Evolutionary conservation across 2,329 filamentous ascomycete species (phyloP).

Genomic region (Westerdykella ornata): DNA sequence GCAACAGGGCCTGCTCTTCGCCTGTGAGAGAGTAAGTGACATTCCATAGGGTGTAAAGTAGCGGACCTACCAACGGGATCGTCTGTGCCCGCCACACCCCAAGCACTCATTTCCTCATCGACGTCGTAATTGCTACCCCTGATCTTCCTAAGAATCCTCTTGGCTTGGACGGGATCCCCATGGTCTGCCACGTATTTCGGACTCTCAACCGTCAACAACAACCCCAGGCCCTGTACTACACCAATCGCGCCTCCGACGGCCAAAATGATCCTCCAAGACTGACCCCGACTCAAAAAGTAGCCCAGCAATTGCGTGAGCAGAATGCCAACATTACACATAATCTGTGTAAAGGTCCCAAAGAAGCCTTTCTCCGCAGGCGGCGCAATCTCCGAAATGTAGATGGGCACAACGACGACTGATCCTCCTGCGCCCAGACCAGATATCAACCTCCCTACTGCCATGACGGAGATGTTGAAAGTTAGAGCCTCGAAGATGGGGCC

Average conservation of each 20-base stretch:
- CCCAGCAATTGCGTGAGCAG: conserved; percentile 75
- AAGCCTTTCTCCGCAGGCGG: conserved; percentile 65
- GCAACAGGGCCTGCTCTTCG: conserved; percentile 67
- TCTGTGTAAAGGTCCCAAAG: conserved; percentile 78
- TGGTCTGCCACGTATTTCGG: conserved; percentile 76
- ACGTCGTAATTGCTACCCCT: conserved; percentile 64
- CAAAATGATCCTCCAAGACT: conserved; percentile 77
- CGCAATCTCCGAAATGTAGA: conserved; percentile 90
- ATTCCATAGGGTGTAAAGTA: neutral
- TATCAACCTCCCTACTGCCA: conserved; percentile 69
- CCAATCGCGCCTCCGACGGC: conserved; percentile 65
- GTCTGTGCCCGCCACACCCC: conserved; percentile 32
- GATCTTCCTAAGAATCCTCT: conserved; percentile 64
- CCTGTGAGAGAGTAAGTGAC: conserved; percentile 30
- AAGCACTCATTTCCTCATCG: conserved; percentile 60
- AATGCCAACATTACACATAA: conserved; percentile 90
- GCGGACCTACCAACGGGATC: conserved; percentile 25
- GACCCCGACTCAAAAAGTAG: conserved; percentile 75
- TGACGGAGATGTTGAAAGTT: conserved; percentile 57
- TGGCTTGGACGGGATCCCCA: conserved; percentile 55
- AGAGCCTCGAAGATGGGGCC: conserved; percentile 72
- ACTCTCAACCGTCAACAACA: conserved; percentile 72
- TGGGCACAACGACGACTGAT: conserved; percentile 83
- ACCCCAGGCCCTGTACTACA: conserved; percentile 57
- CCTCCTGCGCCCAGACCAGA: conserved; percentile 81